A percentile compares a stretch with the other conserved stretches of the same genome.
Conservation (phyloP, 2,329 filamentous ascomycete genomes). For the Aspergillus sp. region DNA sequence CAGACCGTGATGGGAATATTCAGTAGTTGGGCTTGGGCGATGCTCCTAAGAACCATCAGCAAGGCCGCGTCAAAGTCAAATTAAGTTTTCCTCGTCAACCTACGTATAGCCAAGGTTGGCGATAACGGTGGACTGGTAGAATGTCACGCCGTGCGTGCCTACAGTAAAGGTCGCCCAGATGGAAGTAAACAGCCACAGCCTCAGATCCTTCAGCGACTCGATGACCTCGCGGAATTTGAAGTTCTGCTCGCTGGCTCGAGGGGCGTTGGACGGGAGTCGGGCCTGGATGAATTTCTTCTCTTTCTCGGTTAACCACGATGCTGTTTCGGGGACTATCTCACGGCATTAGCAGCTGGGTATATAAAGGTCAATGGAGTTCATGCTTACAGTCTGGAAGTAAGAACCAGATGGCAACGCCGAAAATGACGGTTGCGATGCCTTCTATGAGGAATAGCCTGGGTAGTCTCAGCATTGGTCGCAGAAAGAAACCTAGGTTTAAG, state of each 20-base stretch:
- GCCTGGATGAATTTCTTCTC: slow-evolving; percentile 53
- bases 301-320: slow-evolving; percentile 46
- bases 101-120: slow-evolving; percentile 45
- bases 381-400: slow-evolving; percentile 52
- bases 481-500: too few relatives aligned
- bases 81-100: slow-evolving; percentile 3
- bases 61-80: too few relatives aligned
- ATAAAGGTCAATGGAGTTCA: not conserved
- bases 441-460: slow-evolving; percentile 24
- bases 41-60: not conserved
- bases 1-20: slow-evolving; percentile 50
- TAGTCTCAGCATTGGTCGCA: not conserved
- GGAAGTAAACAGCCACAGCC: slow-evolving; percentile 48
- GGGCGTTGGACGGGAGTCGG: slow-evolving; percentile 44
- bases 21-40: slow-evolving; percentile 42
- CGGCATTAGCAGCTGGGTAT: not conserved
- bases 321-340: slow-evolving; percentile 41
- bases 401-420: slow-evolving; percentile 20
- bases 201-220: slow-evolving; percentile 39
- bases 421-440: slow-evolving; percentile 23
- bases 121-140: slow-evolving; percentile 46
- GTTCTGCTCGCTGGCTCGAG: slow-evolving; percentile 40
- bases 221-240: slow-evolving; percentile 44
- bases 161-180: slow-evolving; percentile 51
- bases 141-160: slow-evolving; percentile 45